Percentiles rank a stretch among this genome's conserved stretches.
Conservation (phyloP, 2,329 filamentous ascomycete genomes). For the Phyllosticta paracitricarpa region DNA sequence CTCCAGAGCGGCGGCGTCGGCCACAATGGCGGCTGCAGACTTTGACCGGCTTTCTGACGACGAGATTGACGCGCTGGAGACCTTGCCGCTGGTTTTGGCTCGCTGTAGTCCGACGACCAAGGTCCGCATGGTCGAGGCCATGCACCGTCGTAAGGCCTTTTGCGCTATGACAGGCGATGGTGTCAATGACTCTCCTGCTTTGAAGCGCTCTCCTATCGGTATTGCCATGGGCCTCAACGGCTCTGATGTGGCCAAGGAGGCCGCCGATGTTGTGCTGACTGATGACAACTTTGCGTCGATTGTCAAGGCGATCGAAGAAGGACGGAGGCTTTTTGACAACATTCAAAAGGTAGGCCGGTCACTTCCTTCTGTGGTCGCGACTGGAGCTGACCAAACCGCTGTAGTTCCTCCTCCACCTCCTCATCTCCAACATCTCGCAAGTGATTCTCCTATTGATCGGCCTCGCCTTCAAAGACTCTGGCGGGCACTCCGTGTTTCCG, state of each 20-base stretch:
- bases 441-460: slow-evolving; percentile 38
- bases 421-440: slow-evolving; percentile 40
- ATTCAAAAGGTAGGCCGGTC: slow-evolving; percentile 19
- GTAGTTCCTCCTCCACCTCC: slow-evolving; percentile 37
- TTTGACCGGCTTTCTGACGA: slow-evolving; percentile 36
- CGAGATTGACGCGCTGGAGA: slow-evolving; percentile 32
- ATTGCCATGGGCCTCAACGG: slow-evolving; percentile 32
- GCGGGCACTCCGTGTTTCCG: slow-evolving; percentile 35
- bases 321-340: slow-evolving; percentile 31
- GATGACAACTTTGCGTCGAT: slow-evolving; percentile 34
- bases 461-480: slow-evolving; percentile 35
- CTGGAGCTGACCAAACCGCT: neutral
- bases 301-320: slow-evolving; percentile 32
- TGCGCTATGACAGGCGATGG: slow-evolving; percentile 36
- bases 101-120: slow-evolving; percentile 38
- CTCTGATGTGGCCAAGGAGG: slow-evolving; percentile 31
- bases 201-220: slow-evolving; percentile 33
- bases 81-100: slow-evolving; percentile 35
- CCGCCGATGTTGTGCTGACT: slow-evolving; percentile 31
- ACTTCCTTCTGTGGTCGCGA: neutral
- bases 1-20: slow-evolving; percentile 3
- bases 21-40: slow-evolving; percentile 33
- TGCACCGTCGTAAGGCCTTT: slow-evolving; percentile 28
- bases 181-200: slow-evolving; percentile 31
- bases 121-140: slow-evolving; percentile 37